Evolutionary conservation across 306 rosid genomes (phyloP), one percentile per base, ranked within the genome.

Genomic region (Lotus japonicus): DNA sequence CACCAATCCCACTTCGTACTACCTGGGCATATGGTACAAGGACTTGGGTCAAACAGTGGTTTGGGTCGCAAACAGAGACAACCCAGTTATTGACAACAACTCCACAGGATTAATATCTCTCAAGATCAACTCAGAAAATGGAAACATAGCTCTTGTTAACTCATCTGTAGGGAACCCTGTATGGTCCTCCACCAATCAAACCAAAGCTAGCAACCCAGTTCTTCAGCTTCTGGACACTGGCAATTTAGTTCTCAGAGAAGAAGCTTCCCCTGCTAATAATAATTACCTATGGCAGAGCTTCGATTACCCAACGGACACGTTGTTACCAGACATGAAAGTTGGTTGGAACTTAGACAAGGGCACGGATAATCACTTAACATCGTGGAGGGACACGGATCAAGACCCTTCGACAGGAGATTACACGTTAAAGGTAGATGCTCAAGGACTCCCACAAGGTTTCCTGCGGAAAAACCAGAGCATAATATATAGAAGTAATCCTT

Each of bases 31-130:
- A 8, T 62, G 96, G 87, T 89, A 89, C 81, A 71, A 74, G 54
- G 76, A 77, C 13, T 77, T 74, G 1, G 9, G 8, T 0, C 12
- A 3, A 56, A 74, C 90, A 9, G 21, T 60, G 9, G 92, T 83
- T 21, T 89, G 96, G 96, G 85, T 84, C 0, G 96, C 96, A 9
- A 89, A 89, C 80, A 81, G 88, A 76, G 92, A 84, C 79, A 18
- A 2, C 33, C 88, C 96, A 5, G 72, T 86, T 6, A n/a, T n/a
- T n/a, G n/a, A n/a, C n/a, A 9, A 49, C 2, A 79, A 72, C 23
- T 41, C 88, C 11, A n/a, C 68, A 0, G 86, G 75, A 1, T 72
- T 56, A n/a, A n/a, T n/a, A n/a, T n/a, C n/a, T 41, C 82, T 86
- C 76, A 59, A 17, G 33, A 59, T 89, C 7, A 5, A 4, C 38